phyloP scores from a whole-genome alignment of 768 basidiomycete genomes.

The Rhizopogon vinicolor region DNA sequence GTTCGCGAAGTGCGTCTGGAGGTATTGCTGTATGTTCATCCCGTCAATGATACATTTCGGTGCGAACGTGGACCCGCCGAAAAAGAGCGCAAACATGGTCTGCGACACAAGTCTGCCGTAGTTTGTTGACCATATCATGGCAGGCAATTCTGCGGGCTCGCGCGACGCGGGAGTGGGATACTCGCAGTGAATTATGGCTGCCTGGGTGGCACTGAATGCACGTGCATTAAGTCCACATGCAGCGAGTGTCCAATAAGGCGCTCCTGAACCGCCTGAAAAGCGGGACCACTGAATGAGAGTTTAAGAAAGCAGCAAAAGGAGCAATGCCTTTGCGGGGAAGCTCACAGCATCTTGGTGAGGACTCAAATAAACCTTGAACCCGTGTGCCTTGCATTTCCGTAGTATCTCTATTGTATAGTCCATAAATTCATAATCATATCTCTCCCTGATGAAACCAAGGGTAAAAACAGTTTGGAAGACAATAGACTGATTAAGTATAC shows the following conservation, averaged over 20 bases:
- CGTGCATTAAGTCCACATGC: constrained; percentile 90
- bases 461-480: not conserved
- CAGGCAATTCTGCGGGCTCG: constrained; percentile 72
- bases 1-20: constrained; percentile 70
- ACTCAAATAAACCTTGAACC: constrained; percentile 90
- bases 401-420: constrained; percentile 86
- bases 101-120: constrained; percentile 85
- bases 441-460: constrained; percentile 48
- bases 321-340: not conserved
- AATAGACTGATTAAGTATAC: constrained; percentile 30
- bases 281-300: constrained; percentile 73
- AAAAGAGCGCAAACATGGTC: constrained; percentile 94
- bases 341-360: constrained; percentile 94
- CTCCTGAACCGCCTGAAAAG: constrained; percentile 91
- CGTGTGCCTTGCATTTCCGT: constrained; percentile 88
- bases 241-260: constrained; percentile 88
- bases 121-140: constrained; percentile 98
- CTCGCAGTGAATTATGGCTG: constrained; percentile 86
- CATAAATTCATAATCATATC: constrained; percentile 89
- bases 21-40: constrained; percentile 87
- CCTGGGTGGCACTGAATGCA: constrained; percentile 79
- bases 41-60: constrained; percentile 90
- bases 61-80: constrained; percentile 83
- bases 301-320: not conserved
- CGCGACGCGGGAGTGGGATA: constrained; percentile 59